phyloP scores from a whole-genome alignment of 75 land plant species.

The Cupressus sempervirens region DNA sequence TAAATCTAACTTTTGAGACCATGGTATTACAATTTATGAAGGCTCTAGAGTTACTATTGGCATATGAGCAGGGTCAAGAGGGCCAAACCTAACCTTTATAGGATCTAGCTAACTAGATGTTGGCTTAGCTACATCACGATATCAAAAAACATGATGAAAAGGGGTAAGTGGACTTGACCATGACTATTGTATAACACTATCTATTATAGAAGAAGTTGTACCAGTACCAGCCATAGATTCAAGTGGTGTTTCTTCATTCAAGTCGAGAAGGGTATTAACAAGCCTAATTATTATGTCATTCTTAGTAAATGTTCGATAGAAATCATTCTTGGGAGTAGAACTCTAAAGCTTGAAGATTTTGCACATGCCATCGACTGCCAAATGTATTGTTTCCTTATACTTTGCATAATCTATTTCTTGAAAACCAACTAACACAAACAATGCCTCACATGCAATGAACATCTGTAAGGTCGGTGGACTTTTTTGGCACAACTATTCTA shows the following conservation, averaged over 20 bases:
- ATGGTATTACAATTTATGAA: conserved; percentile 32
- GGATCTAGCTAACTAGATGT: conserved; percentile 52
- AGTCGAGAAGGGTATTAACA: conserved; percentile 87
- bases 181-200: conserved; percentile 36
- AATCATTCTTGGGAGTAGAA: conserved; percentile 85
- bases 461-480: conserved; percentile 89
- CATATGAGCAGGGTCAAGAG: conserved; percentile 19
- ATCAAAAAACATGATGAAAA: conserved; percentile 26
- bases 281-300: conserved; percentile 88
- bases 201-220: conserved; percentile 24
- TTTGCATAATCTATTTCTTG: conserved; percentile 96
- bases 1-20: conserved; percentile 37
- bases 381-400: conserved; percentile 98
- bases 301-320: conserved; percentile 90
- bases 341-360: no score
- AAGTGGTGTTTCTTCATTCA: conserved; percentile 93
- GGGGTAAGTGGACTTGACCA: conserved; percentile 73
- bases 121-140: conserved; percentile 35
- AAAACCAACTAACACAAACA: conserved; percentile 89
- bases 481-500: conserved; percentile 88
- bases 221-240: conserved; percentile 46
- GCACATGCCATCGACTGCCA: conserved; percentile 98
- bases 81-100: conserved; percentile 31
- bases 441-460: conserved; percentile 97
- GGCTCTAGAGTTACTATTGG: conserved; percentile 33